These are phyloP conservation scores for Peniophora sp. DNA, from an alignment of 1,284 basidiomycete genomes.

Conservation along the genomic window DNA sequence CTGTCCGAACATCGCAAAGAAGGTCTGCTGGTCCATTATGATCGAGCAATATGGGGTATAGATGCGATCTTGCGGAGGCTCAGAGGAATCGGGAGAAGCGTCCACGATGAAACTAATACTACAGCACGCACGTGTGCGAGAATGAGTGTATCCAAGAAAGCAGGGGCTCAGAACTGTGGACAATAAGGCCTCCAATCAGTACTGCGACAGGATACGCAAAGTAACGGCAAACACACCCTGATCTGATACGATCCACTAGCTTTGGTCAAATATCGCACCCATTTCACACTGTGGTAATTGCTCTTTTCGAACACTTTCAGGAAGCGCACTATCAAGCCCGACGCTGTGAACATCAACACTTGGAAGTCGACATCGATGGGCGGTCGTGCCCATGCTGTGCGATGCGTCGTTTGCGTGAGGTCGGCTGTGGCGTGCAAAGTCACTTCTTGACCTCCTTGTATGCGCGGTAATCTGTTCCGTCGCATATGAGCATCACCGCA, in stretches of 20 bases:
- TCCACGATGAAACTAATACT: too few relatives aligned
- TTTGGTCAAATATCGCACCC: constrained; percentile 87
- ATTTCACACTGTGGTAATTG: constrained; percentile 88
- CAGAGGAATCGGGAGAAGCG: too few relatives aligned
- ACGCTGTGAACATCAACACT: constrained; percentile 97
- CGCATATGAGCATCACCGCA: neutral
- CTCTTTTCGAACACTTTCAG: constrained; percentile 97
- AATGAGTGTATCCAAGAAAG: too few relatives aligned
- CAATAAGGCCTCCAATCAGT: constrained; percentile 11
- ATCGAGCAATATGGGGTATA: too few relatives aligned
- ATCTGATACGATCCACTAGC: constrained; percentile 84
- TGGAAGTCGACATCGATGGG: constrained; percentile 98
- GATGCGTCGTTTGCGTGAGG: constrained; percentile 79
- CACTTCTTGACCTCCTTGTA: constrained; percentile 90
- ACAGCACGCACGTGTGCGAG: too few relatives aligned
- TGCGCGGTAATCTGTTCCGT: constrained; percentile 67
- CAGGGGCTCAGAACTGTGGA: too few relatives aligned
- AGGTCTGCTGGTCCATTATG: too few relatives aligned
- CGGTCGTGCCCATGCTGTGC: constrained; percentile 94
- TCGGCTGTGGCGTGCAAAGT: constrained; percentile 81
- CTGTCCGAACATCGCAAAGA: too few relatives aligned
- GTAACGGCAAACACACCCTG: constrained; percentile 45
- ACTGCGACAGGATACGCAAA: constrained; percentile 8
- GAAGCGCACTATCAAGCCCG: constrained; percentile 93
- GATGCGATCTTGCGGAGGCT: too few relatives aligned